These are phyloP conservation scores for Phalaenopsis hybrid DNA, from an alignment of 116 monocot genomes.

Conservation along the genomic window DNA sequence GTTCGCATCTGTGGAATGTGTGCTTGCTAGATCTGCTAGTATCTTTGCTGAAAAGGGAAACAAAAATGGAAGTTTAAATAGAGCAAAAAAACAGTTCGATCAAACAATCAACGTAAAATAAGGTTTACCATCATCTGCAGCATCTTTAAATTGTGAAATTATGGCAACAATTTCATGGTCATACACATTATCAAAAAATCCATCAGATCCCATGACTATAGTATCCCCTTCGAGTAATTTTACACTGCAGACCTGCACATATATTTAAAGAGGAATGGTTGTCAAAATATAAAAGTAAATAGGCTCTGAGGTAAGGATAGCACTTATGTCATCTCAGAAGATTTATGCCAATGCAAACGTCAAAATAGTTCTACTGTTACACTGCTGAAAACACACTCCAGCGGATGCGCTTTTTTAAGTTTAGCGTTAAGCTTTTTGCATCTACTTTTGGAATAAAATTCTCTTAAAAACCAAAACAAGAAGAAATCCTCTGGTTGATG, in stretches of 20 bases:
- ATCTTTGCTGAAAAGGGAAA: slow-evolving; percentile 51
- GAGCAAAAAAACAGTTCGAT: background rate
- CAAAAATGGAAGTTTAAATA: background rate
- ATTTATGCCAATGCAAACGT: too few species aligned
- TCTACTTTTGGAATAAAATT: too few species aligned
- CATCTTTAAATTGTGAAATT: slow-evolving; percentile 38
- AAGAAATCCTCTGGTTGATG: too few species aligned
- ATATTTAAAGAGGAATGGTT: slow-evolving; percentile 6
- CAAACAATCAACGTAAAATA: background rate
- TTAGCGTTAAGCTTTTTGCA: too few species aligned
- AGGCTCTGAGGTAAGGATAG: too few species aligned
- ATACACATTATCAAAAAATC: slow-evolving; percentile 87
- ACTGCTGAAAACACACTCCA: too few species aligned
- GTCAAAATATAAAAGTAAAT: background rate
- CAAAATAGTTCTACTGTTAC: too few species aligned
- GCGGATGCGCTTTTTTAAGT: too few species aligned
- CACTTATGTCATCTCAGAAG: too few species aligned
- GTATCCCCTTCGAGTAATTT: slow-evolving; percentile 62
- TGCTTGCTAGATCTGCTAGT: slow-evolving; percentile 61
- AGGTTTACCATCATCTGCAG: slow-evolving; percentile 47
- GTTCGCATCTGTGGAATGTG: slow-evolving; percentile 57
- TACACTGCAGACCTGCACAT: slow-evolving; percentile 51
- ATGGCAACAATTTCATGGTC: slow-evolving; percentile 65
- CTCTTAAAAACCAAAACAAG: too few species aligned
- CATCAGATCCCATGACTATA: slow-evolving; percentile 84